These are phyloP conservation scores for Pezizomycotina sp. DNA, from an alignment of 2,329 filamentous ascomycete genomes.

Conservation along the genomic window DNA sequence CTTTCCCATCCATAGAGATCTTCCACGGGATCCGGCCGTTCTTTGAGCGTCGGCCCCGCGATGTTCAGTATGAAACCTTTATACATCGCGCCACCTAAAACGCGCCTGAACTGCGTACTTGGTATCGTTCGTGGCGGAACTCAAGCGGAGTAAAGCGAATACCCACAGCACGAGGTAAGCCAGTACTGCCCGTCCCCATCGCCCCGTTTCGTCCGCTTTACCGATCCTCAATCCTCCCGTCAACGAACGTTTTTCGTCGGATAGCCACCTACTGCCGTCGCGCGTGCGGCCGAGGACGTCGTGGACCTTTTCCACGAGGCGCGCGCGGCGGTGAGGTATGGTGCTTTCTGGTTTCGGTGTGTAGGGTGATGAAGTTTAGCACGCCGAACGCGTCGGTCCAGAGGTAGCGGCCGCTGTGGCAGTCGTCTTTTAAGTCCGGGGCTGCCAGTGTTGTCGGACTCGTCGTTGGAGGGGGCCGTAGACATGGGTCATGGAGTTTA, in stretches of 20 bases:
- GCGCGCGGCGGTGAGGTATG: slow-evolving; percentile 37
- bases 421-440: too few relatives aligned
- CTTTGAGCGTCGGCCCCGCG: too few relatives aligned
- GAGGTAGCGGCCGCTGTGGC: slow-evolving; percentile 42
- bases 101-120: too few relatives aligned
- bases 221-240: slow-evolving; percentile 43
- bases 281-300: slow-evolving; percentile 38
- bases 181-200: slow-evolving; percentile 46
- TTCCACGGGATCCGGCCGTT: too few relatives aligned
- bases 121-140: slow-evolving; percentile 33
- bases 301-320: slow-evolving; percentile 38
- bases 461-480: too few relatives aligned
- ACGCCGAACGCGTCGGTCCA: slow-evolving; percentile 47
- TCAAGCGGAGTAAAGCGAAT: slow-evolving; percentile 42
- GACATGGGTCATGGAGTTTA: too few relatives aligned
- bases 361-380: slow-evolving; percentile 41
- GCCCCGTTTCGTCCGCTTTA: slow-evolving; percentile 35
- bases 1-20: too few relatives aligned
- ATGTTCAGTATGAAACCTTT: too few relatives aligned
- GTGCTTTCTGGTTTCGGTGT: slow-evolving; percentile 29
- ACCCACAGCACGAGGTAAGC: slow-evolving; percentile 46
- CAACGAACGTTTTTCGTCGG: slow-evolving; percentile 37
- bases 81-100: too few relatives aligned
- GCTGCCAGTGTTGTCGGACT: too few relatives aligned
- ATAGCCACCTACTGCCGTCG: slow-evolving; percentile 34